Base-by-base conservation (phyloP, 768 basidiomycete genomes). In the Ramaria sp. region DNA sequence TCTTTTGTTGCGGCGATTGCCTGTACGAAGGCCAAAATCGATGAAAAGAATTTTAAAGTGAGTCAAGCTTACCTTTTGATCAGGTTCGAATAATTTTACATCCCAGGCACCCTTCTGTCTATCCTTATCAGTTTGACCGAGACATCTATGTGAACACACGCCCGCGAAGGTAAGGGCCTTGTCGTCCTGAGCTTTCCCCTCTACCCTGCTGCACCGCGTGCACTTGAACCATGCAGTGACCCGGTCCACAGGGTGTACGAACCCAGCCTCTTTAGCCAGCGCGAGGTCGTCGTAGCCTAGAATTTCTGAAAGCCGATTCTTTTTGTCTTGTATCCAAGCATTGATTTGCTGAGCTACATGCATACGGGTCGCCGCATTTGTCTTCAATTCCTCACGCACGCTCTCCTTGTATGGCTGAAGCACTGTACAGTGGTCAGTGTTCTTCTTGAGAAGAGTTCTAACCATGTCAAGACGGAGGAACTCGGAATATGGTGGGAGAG, bases 221-320 rank as follows among this genome's bases (percentile, higher is more conserved):
- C 85, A 88, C 25, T 67, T 63, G 65, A 83, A 87, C 22, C 78
- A 66, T 0, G 82, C 80, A 4, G 77, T 78, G 13, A 81, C 55
- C 41, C 83, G 71, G 47, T 82, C 73, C 16, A 76, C 74, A 0
- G 83, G 82, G 61, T 79, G 78, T 8, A 83, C 9, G 34, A 22
- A 36, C 10, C 3, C 53, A 51, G 37, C 65, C 62, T 15, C 64
- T 71, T 50, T 63, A 70, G 60, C 72, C 77, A 18, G 78, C 68
- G 59, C 70, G 76, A 81, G 81, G 85, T 72, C 64, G 0, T 72
- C 64, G 50, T 70, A 71, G 0, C 82, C 85, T 7, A 87, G 62
- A 9, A 71, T 60, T 4, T 58, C 63, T 10, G 73, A 72, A 16
- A 88, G 64, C 34, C 34, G 28, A 10, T 7, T 37, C 10, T 41